Evolutionary conservation across 129 eudicot genomes (phyloP).

Genomic region (Dittrichia graveolens): DNA sequence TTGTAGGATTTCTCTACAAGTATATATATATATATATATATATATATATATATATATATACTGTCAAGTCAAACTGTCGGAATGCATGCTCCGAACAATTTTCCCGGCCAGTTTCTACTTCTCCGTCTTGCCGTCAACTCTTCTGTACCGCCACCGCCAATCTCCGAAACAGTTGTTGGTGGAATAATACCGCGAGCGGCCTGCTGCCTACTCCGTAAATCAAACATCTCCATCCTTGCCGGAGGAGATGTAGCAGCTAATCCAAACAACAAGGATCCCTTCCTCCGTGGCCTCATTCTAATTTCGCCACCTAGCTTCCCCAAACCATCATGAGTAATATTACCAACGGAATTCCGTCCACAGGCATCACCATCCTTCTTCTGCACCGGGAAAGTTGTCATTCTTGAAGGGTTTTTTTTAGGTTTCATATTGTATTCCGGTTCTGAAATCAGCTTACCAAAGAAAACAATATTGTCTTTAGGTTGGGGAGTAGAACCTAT

Average conservation of each 20-base stretch:
- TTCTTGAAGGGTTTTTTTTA: conserved; percentile 2
- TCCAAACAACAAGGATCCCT: conserved; percentile 28
- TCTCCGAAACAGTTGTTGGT: conserved; percentile 16
- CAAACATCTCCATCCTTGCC: conserved; percentile 34
- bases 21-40: too few relatives aligned
- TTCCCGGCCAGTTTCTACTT: conserved; percentile 33
- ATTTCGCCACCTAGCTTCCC: too few relatives aligned
- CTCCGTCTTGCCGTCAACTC: conserved; percentile 19
- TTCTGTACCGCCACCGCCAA: conserved; percentile 7
- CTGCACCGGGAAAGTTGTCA: not conserved
- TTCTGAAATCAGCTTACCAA: conserved; percentile 1
- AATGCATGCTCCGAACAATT: conserved; percentile 31
- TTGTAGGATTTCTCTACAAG: too few relatives aligned
- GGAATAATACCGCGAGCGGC: conserved; percentile 2
- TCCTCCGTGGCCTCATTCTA: conserved; percentile 11
- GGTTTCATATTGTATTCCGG: conserved; percentile 3
- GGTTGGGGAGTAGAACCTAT: not conserved
- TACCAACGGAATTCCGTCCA: not conserved
- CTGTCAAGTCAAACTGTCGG: conserved; percentile 16
- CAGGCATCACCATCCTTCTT: not conserved
- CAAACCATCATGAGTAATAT: too few relatives aligned
- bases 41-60: too few relatives aligned
- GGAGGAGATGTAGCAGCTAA: not conserved
- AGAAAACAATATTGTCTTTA: conserved; percentile 10
- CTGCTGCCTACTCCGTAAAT: conserved; percentile 30